Base-by-base conservation (phyloP, 352 stramenopile species). In the Pythium folliculosum region DNA sequence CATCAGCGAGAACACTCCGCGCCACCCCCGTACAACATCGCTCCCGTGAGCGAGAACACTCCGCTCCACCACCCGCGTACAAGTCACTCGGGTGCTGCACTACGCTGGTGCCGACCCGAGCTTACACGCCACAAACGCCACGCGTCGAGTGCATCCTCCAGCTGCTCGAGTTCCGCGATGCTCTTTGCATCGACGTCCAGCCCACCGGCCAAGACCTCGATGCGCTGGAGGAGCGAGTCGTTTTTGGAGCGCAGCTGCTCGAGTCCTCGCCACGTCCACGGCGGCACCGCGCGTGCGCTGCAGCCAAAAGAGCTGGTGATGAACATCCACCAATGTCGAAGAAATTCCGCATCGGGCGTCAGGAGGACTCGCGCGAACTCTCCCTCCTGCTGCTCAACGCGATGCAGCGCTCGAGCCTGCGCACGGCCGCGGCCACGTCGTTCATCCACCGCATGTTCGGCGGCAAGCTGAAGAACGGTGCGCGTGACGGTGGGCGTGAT, bases 311-410 rank as follows among this genome's bases (percentile, higher is more conserved):
- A 94, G 35, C 55, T 96, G 53, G 86, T 95, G 45, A 88, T 92
- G 73, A 96, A 95, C 67, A 77, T 95, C 40, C 85, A 83, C 38
- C 87, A 94, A 69, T 95, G 23, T 91, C 86, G 43, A 94, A 94
- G 67, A 80, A 72, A 66, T 95, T 97, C 65, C 87, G 89, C 45
- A 93, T 96, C 56, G 90, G 90, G 0, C 82, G 88, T 1, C 89
- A 97, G 67, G 90, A 97, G 69, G 91, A 97, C 67, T 92, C 91
- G 54, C 91, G 97, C 77, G 91, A 97, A 72, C 97, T 97, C 70
- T 95, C 97, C 62, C 81, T 89, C 0, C 60, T 96, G 52, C 70
- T 97, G 53, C 67, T 97, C 60, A 89, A 97, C 65, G 78, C 81
- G 12, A 94, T 97, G 82, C 88, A 96, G 56, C 77, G 88, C 13